Conservation (phyloP, 2,329 filamentous ascomycete species). For the Sphaceloma murrayae region DNA sequence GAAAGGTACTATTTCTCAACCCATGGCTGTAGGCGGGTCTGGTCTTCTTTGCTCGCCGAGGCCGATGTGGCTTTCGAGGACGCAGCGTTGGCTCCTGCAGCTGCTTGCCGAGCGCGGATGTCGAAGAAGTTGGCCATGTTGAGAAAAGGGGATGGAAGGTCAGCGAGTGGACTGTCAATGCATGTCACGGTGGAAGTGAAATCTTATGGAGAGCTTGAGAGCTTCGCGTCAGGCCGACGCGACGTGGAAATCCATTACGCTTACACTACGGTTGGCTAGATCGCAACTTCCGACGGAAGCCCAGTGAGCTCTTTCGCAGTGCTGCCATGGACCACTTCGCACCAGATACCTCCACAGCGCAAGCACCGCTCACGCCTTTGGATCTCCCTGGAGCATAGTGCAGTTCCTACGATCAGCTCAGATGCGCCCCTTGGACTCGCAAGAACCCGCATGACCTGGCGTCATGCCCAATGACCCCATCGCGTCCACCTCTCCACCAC, state of each 20-base stretch:
- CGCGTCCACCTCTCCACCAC: background rate
- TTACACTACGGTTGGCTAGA: constrained; percentile 3
- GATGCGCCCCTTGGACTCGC: background rate
- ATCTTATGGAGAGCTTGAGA: background rate
- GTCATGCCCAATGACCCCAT: constrained; percentile 10
- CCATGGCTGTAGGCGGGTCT: constrained; percentile 70
- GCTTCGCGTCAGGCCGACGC: constrained; percentile 11
- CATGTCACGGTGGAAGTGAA: background rate
- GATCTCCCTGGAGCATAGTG: too few relatives aligned
- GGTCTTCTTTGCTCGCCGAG: constrained; percentile 46
- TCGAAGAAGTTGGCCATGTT: constrained; percentile 89
- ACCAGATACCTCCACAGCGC: too few relatives aligned
- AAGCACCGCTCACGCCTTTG: too few relatives aligned
- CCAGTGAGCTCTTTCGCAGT: too few relatives aligned
- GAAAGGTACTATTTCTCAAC: constrained; percentile 86
- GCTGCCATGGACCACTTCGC: too few relatives aligned
- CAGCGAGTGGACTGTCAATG: background rate
- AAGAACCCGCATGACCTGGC: constrained; percentile 2
- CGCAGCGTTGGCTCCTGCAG: constrained; percentile 61
- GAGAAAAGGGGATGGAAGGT: background rate
- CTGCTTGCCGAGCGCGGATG: constrained; percentile 69
- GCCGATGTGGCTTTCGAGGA: constrained; percentile 56
- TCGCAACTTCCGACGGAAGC: background rate
- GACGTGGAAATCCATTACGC: constrained; percentile 14
- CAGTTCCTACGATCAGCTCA: constrained; percentile 1